A percentile compares a stretch with the other conserved stretches of the same genome.
Conservation (phyloP, 1,284 basidiomycete genomes). For the Schizophyllum amplum region DNA sequence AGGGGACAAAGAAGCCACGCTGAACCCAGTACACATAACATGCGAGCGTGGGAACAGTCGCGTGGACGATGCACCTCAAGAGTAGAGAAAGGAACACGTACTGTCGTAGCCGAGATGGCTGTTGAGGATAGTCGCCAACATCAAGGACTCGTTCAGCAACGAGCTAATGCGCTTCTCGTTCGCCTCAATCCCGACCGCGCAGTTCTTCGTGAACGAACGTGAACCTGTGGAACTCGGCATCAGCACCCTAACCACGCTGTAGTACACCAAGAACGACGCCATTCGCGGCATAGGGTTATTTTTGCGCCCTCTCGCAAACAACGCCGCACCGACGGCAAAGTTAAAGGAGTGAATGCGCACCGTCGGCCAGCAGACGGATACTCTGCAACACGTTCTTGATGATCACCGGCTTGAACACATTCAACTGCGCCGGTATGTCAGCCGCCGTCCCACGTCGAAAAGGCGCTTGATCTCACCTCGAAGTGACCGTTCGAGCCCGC, state of each 20-base stretch:
- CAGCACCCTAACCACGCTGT: background rate
- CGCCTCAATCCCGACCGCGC: constrained; percentile 92
- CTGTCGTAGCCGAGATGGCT: constrained; percentile 92
- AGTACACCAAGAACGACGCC: background rate
- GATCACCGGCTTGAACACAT: constrained; percentile 99
- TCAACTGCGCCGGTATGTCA: constrained; percentile 49
- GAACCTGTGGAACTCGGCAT: constrained; percentile 41
- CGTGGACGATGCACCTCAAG: background rate
- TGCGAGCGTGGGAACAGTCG: constrained; percentile 6
- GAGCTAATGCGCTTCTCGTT: constrained; percentile 91
- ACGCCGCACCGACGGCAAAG: background rate
- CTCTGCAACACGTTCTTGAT: constrained; percentile 97
- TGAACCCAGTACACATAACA: constrained; percentile 1
- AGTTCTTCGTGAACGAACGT: constrained; percentile 94
- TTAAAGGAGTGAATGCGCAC: constrained; percentile 28
- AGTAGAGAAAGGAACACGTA: constrained; percentile 33
- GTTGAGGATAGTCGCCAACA: constrained; percentile 95
- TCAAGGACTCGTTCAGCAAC: constrained; percentile 90
- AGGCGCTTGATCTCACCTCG: constrained; percentile 49
- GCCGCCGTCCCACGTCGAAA: constrained; percentile 4
- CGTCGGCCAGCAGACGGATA: constrained; percentile 90
- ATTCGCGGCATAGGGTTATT: background rate
- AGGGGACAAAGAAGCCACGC: background rate
- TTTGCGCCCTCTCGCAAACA: background rate
- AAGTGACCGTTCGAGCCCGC: constrained; percentile 96